Evolutionary conservation across 352 stramenopile genomes (phyloP).

Genomic region (Phytophthora pinifolia): DNA sequence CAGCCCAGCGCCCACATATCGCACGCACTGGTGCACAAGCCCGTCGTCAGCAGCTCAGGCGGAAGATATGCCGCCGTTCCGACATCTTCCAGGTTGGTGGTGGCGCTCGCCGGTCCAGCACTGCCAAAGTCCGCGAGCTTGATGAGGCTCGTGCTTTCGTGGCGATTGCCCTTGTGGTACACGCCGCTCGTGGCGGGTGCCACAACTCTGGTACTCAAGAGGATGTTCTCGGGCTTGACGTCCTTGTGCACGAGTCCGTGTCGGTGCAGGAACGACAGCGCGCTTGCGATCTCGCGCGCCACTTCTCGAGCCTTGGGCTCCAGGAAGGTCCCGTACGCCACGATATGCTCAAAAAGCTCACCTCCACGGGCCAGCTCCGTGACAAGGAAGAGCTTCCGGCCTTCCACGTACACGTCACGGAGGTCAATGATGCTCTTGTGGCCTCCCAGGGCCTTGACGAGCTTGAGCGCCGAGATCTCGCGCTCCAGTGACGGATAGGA

Average conservation of each 20-base stretch:
- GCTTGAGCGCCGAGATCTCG: constrained; percentile 69
- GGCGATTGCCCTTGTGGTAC: constrained; percentile 13
- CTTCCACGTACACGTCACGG: constrained; percentile 80
- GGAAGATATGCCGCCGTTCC: constrained; percentile 72
- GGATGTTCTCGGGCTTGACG: constrained; percentile 84
- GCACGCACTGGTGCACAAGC: constrained; percentile 56
- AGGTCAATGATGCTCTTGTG: constrained; percentile 88
- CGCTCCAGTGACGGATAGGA: constrained; percentile 63
- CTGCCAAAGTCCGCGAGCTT: constrained; percentile 85
- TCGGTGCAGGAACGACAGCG: constrained; percentile 65
- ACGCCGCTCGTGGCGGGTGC: constrained; percentile 19
- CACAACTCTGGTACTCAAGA: constrained; percentile 44
- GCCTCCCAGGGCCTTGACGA: constrained; percentile 71
- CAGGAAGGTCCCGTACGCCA: constrained; percentile 57
- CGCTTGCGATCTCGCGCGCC: constrained; percentile 58
- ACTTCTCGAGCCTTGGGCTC: constrained; percentile 54
- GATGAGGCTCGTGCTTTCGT: constrained; percentile 37
- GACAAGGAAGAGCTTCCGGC: constrained; percentile 80
- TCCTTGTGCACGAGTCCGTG: constrained; percentile 81
- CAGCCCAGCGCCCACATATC: constrained; percentile 90
- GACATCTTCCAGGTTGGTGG: constrained; percentile 52
- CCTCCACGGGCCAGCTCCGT: constrained; percentile 87
- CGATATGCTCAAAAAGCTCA: constrained; percentile 91
- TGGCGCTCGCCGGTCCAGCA: constrained; percentile 47
- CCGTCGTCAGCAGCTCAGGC: constrained; percentile 58